Percentiles rank a stretch among this genome's conserved stretches.
These are phyloP conservation scores for Neurospora africana DNA, from an alignment of 495 filamentous ascomycete species.

Conservation along the genomic window DNA sequence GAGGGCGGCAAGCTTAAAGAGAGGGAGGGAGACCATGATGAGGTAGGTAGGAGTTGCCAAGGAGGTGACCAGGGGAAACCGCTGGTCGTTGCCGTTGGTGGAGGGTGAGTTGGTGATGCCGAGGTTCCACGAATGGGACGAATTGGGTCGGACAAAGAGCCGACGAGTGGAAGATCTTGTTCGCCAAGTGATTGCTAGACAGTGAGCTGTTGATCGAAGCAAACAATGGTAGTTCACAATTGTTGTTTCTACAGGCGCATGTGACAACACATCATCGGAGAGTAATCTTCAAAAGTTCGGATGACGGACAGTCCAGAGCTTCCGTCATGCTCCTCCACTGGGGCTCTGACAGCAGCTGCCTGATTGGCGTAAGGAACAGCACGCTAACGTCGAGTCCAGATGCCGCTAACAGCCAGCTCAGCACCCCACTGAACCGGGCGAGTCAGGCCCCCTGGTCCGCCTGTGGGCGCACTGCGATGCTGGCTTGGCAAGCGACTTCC, in stretches of 20 bases:
- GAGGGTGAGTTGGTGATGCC: neutral
- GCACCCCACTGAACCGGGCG: neutral
- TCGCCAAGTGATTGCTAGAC: neutral
- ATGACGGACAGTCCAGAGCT: neutral
- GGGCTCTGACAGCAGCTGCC: neutral
- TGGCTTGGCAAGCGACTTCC: neutral
- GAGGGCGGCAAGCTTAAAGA: constrained; percentile 37
- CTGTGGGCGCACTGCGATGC: neutral
- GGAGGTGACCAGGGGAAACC: neutral
- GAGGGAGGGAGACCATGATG: constrained; percentile 42
- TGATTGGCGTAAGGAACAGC: neutral
- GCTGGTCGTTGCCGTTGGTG: neutral
- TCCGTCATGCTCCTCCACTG: neutral
- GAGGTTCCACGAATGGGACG: neutral
- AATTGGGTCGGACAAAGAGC: neutral
- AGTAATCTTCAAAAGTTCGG: neutral
- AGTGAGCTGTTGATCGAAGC: neutral
- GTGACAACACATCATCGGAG: neutral
- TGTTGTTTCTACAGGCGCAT: neutral
- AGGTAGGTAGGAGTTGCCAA: neutral
- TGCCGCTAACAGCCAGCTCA: neutral
- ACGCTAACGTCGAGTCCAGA: neutral
- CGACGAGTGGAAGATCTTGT: neutral
- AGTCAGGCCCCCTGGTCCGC: neutral
- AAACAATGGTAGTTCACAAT: neutral